phyloP scores from a whole-genome alignment of 768 basidiomycete genomes.

The Pleurotus cornucopiae region DNA sequence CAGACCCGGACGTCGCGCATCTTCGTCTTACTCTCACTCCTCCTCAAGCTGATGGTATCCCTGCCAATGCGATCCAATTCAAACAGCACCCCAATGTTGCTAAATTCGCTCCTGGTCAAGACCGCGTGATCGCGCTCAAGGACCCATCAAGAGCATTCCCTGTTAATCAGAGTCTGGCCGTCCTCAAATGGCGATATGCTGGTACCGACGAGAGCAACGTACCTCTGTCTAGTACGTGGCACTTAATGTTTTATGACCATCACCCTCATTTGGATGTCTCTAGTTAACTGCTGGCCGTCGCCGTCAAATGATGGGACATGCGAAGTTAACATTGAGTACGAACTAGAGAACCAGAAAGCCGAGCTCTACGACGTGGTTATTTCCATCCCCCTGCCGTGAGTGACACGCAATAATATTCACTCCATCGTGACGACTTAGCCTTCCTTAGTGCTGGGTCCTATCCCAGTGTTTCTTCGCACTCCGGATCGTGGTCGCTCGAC shows the following conservation, averaged over 20 bases:
- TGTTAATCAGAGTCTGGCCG: constrained; percentile 79
- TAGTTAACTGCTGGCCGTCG: constrained; percentile 97
- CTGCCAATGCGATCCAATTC: constrained; percentile 73
- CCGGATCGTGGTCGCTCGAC: constrained; percentile 82
- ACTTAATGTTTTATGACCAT: not conserved
- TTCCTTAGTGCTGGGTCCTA: constrained; percentile 66
- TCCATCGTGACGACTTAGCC: not conserved
- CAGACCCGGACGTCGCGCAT: constrained; percentile 69
- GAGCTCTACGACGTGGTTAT: constrained; percentile 83
- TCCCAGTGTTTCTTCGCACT: constrained; percentile 74
- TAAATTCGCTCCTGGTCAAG: constrained; percentile 69
- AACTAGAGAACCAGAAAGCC: constrained; percentile 82
- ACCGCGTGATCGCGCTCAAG: constrained; percentile 72
- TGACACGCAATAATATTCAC: constrained; percentile 13
- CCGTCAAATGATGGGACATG: constrained; percentile 88
- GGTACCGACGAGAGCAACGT: constrained; percentile 90
- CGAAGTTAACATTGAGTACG: constrained; percentile 96
- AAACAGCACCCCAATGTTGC: constrained; percentile 96
- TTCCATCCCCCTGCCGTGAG: constrained; percentile 90
- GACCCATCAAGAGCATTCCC: constrained; percentile 83
- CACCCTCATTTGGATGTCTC: constrained; percentile 1
- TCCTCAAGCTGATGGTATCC: constrained; percentile 43
- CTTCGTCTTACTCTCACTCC: constrained; percentile 64
- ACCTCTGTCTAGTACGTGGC: constrained; percentile 78
- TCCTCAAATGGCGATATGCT: constrained; percentile 89